Conservation (phyloP, 1,139 yeast species). For the Debaryomyces psychrophilus region DNA sequence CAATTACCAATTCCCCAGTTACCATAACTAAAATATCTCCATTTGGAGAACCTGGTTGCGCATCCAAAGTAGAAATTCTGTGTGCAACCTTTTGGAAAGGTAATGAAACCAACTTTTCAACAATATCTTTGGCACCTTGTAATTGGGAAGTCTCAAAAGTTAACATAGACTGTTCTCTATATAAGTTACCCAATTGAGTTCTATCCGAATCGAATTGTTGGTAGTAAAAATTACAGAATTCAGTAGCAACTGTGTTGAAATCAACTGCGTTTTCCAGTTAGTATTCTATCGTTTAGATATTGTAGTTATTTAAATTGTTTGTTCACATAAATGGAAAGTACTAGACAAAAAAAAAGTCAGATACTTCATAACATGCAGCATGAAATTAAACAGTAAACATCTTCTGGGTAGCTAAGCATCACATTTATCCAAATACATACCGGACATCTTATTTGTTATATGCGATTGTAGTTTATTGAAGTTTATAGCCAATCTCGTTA, state of each 20-base stretch:
- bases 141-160: constrained; percentile 93
- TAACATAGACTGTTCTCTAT: constrained; percentile 96
- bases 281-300: neutral
- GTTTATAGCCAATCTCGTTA: neutral
- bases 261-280: constrained; percentile 45
- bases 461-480: neutral
- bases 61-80: constrained; percentile 91
- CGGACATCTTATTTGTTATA: constrained; percentile 16
- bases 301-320: neutral
- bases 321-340: neutral
- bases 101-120: constrained; percentile 83
- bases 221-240: constrained; percentile 93
- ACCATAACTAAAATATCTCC: constrained; percentile 98
- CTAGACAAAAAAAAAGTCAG: neutral
- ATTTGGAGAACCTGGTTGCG: constrained; percentile 93
- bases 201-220: constrained; percentile 94
- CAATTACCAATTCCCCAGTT: constrained; percentile 91
- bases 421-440: constrained; percentile 13
- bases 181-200: constrained; percentile 87
- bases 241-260: constrained; percentile 72
- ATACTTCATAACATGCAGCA: neutral
- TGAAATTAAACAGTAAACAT: neutral
- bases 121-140: constrained; percentile 91
- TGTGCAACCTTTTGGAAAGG: constrained; percentile 94
- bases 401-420: constrained; percentile 16